Base-by-base conservation (phyloP, 2,329 filamentous ascomycete species). In the Trichophyton simii region DNA sequence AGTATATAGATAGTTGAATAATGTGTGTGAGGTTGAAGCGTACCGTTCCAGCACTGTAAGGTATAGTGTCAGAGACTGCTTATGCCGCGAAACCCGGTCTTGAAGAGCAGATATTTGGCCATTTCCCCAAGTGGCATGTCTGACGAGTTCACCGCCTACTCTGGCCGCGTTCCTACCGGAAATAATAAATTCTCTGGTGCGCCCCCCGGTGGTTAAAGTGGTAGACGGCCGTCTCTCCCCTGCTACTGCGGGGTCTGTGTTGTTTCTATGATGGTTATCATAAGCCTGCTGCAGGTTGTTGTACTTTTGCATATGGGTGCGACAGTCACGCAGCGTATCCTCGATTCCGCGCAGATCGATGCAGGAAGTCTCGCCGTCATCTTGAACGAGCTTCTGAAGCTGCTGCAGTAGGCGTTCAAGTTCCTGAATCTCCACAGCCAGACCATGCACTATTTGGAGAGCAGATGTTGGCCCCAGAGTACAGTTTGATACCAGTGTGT, bases 41-140 rank as follows among this genome's bases (percentile, higher is more conserved):
- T 57, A 64, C 64, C 63, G 61, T 54, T 64, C 59, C 9, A 65
- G 57, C 18, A 65, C 62, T 31, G 64, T 62, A 18, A 65, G 61
- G 38, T 65, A 65, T 1, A 65, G 63, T 0, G 42, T 38, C 28
- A 63, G 44, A 9, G 64, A 63, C 41, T 63, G 64, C 28, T 63
- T 59, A 52, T 65, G 64, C 3, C 60, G 61, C 9, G 61, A 41
- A 57, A 65, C 50, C 31, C 60, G 64, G 15, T 60, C 60, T 38
- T 63, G 61, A n/a, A 65, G 57, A 20, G 62, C 42, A 18, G 59
- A 42, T 25, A 64, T 25, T 36, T 64, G 58, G 34, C 57, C 58
- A 9, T 61, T 61, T 6, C 64, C 64, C 46, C 18, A 65, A 20
- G 13, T 59, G 50, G 31, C 58, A 48, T 58, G 31, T 20, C 8